Evolutionary conservation across 257 asterid species (phyloP).

Genomic region (Salvia miltiorrhiza): DNA sequence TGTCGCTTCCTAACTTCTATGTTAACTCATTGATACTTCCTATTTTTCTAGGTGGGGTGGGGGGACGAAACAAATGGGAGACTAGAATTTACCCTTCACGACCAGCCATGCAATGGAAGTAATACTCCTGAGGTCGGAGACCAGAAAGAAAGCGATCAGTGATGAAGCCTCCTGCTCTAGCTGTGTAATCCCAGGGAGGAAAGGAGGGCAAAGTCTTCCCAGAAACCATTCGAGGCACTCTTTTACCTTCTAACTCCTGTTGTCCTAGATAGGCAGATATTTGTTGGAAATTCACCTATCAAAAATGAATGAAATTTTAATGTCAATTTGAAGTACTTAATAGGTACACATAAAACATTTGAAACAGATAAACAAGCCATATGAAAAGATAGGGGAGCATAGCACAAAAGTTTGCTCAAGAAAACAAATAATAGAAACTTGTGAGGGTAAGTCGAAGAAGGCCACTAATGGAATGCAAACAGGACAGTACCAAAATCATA

Average conservation of each 20-base stretch:
- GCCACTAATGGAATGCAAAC: neutral
- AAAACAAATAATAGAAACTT: neutral
- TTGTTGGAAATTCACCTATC: constrained; percentile 95
- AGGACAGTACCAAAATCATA: neutral
- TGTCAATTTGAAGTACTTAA: constrained; percentile 5
- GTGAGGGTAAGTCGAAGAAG: neutral
- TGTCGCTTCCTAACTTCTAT: neutral
- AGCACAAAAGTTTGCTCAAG: neutral
- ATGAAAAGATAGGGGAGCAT: neutral
- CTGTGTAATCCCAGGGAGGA: constrained; percentile 93
- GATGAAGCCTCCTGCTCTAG: constrained; percentile 96
- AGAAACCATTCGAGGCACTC: constrained; percentile 98
- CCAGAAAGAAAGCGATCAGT: constrained; percentile 96
- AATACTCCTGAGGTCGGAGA: constrained; percentile 95
- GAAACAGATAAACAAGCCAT: constrained; percentile 13
- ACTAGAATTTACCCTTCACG: constrained; percentile 83
- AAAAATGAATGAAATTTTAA: constrained; percentile 17
- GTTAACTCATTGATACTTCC: too few species aligned
- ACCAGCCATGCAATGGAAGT: constrained; percentile 99
- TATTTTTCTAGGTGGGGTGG: too few species aligned
- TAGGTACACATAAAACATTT: neutral
- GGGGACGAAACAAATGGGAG: neutral
- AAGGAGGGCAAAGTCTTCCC: constrained; percentile 94
- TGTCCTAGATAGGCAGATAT: constrained; percentile 96
- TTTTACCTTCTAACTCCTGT: constrained; percentile 97